Evolutionary conservation across 495 filamentous ascomycete genomes (phyloP).

Genomic region (Neohortaea acidophila): DNA sequence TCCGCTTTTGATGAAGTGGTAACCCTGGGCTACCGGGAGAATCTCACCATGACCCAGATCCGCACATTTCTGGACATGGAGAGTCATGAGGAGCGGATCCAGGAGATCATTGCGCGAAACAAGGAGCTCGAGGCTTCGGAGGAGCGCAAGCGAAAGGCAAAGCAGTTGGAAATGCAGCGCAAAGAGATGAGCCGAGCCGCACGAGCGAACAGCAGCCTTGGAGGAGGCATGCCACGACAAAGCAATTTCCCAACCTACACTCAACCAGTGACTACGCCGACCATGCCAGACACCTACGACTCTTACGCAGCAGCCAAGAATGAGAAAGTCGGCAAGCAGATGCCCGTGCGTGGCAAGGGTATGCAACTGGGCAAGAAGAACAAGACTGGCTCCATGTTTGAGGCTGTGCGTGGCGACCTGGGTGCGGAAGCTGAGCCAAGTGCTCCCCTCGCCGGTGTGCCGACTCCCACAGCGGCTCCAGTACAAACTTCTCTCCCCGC

Average conservation of each 20-base stretch:
- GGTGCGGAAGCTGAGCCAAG: slow-evolving; percentile 65
- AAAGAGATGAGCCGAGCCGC: slow-evolving; percentile 63
- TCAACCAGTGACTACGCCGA: slow-evolving; percentile 50
- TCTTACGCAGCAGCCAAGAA: slow-evolving; percentile 94
- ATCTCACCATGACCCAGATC: slow-evolving; percentile 85
- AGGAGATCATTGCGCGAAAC: slow-evolving; percentile 51
- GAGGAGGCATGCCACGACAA: slow-evolving; percentile 44
- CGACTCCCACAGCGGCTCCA: slow-evolving; percentile 38
- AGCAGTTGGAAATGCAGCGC: slow-evolving; percentile 94
- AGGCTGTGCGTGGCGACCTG: slow-evolving; percentile 79
- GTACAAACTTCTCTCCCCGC: slow-evolving; percentile 40
- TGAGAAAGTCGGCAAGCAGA: slow-evolving; percentile 37
- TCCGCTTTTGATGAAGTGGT: slow-evolving; percentile 95
- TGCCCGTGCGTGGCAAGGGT: slow-evolving; percentile 75
- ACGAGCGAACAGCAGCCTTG: slow-evolving; percentile 22
- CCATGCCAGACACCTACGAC: slow-evolving; percentile 70
- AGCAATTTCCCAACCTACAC: slow-evolving; percentile 59
- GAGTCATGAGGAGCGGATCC: slow-evolving; percentile 93
- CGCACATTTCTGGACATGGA: slow-evolving; percentile 99
- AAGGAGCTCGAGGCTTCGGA: slow-evolving; percentile 96
- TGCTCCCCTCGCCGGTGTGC: slow-evolving; percentile 55
- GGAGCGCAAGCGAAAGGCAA: slow-evolving; percentile 93
- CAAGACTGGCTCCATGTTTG: slow-evolving; percentile 90
- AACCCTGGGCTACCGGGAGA: slow-evolving; percentile 87
- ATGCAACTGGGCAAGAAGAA: slow-evolving; percentile 99